Evolutionary conservation across 164 flowering plant genomes (phyloP).

Genomic region (Umbilicus rupestris): DNA sequence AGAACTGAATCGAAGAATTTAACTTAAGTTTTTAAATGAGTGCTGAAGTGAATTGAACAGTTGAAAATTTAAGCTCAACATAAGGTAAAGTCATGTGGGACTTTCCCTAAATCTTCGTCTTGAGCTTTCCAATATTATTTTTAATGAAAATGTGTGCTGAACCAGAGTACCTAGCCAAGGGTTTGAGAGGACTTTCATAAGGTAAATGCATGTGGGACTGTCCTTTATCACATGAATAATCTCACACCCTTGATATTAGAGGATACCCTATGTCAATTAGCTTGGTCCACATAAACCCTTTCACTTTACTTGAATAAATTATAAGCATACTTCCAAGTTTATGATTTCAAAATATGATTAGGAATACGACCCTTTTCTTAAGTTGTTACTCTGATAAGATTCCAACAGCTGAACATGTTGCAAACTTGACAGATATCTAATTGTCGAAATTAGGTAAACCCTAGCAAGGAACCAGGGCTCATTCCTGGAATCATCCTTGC

Average conservation of each 20-base stretch:
- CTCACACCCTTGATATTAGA: not conserved
- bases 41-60: too few relatives aligned
- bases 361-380: too few relatives aligned
- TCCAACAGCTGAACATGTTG: not conserved
- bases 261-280: not conserved
- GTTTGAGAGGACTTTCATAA: not conserved
- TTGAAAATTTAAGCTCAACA: too few relatives aligned
- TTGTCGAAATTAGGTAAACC: not conserved
- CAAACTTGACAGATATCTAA: not conserved
- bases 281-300: not conserved
- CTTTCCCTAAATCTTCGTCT: too few relatives aligned
- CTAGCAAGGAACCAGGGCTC: not conserved
- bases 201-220: not conserved
- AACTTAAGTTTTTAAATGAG: too few relatives aligned
- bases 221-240: slow-evolving; percentile 4
- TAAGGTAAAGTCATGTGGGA: too few relatives aligned
- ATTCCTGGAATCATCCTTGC: not conserved
- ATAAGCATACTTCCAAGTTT: not conserved
- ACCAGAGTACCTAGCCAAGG: not conserved
- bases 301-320: not conserved
- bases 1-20: too few relatives aligned
- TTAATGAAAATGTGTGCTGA: not conserved
- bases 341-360: not conserved
- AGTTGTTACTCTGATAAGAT: not conserved
- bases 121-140: too few relatives aligned